phyloP scores from a whole-genome alignment of 2,329 filamentous ascomycete species.

The Sporothrix curviconia region DNA sequence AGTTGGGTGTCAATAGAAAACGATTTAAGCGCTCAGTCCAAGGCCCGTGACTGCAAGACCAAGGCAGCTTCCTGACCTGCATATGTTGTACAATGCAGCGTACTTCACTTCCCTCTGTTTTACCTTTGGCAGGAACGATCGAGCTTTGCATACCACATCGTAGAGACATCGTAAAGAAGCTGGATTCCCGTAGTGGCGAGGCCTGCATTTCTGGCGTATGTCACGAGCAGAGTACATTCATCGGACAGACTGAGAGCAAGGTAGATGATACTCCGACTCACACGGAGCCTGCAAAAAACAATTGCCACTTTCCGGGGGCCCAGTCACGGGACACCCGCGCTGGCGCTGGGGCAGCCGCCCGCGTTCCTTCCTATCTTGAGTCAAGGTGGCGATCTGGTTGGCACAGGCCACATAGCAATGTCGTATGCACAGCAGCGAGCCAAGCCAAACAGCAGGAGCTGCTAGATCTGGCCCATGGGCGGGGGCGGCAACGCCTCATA shows the following conservation, averaged over 20 bases:
- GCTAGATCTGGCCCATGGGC: slow-evolving; percentile 1
- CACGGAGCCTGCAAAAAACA: not conserved
- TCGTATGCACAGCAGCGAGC: not conserved
- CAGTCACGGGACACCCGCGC: slow-evolving; percentile 10
- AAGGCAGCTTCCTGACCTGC: not conserved
- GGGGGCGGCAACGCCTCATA: not conserved
- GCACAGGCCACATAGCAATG: slow-evolving; percentile 4
- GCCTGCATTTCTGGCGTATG: no score
- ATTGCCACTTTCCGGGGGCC: no score
- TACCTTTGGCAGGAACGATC: not conserved
- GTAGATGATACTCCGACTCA: not conserved
- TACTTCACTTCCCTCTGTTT: not conserved
- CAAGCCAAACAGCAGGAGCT: not conserved
- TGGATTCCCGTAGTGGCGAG: no score
- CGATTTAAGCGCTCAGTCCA: not conserved
- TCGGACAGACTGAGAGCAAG: not conserved
- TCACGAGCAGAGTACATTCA: no score
- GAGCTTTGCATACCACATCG: not conserved
- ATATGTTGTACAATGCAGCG: not conserved
- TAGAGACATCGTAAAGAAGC: no score
- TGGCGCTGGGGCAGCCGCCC: not conserved
- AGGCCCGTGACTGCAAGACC: not conserved
- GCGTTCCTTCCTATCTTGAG: slow-evolving; percentile 3
- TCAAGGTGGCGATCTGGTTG: slow-evolving; percentile 13
- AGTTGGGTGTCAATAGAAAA: slow-evolving; percentile 13